Evolutionary conservation across 768 basidiomycete genomes (phyloP), one percentile per base, ranked within the genome.

Genomic region (Tylopilus vinaceipallidus): DNA sequence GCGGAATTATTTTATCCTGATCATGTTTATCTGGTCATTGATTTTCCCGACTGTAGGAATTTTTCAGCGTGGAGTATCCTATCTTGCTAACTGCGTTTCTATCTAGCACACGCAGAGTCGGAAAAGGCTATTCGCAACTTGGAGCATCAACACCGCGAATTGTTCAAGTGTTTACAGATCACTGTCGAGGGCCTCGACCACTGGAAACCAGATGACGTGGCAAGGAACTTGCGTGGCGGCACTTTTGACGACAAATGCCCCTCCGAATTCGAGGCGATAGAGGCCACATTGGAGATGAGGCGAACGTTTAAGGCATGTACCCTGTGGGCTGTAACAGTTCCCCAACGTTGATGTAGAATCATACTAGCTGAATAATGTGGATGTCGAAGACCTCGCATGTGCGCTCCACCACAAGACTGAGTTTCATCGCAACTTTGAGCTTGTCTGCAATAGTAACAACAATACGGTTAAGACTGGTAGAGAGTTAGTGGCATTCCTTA

Each of bases 401-500:
- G 34, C 4, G 6, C 23, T 13, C 3, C 14, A 1, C 13, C 40
- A 30, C 16, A 2, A 24, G 29, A 32, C 7, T 5, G 8, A 23
- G 7, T 35, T 34, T 22, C 27, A 42, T 9, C 13, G 41, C 5
- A 9, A 17, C 27, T 42, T 32, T 32, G 41, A 14, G 17, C 41
- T n/a, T 30, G 24, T 8, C n/a, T 17, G 1, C 17, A 14, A 19
- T 3, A 16, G 41, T 27, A 4, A n/a, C n/a, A n/a, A n/a, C n/a
- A n/a, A n/a, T n/a, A n/a, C n/a, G n/a, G n/a, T n/a, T n/a, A n/a
- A 38, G n/a, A n/a, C n/a, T 24, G 13, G 9, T 23, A 27, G 49
- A 27, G 53, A 54, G 35, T 50, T 54, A 11, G 36, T 30, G 17
- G 22, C 48, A 7, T 53, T 53, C 29, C 45, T 29, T 50, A n/a